These are phyloP conservation scores for Linaria vulgaris DNA, from an alignment of 257 asterid species.

Conservation along the genomic window DNA sequence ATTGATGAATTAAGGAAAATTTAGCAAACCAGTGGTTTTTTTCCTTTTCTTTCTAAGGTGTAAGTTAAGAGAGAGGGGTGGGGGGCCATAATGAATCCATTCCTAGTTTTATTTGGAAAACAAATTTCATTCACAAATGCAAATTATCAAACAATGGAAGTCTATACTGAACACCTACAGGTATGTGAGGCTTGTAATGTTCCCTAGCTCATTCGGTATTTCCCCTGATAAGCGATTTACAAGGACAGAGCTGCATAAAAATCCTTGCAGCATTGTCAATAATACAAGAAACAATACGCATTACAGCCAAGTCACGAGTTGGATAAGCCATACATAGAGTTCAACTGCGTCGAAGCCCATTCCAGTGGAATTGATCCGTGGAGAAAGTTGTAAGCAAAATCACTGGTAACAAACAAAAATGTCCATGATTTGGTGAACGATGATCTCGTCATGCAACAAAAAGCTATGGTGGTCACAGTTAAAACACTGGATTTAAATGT, in stretches of 20 bases:
- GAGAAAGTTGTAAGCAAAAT: conserved; percentile 83
- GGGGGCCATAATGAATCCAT: no score
- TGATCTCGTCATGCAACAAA: conserved; percentile 5
- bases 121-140: no score
- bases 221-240: conserved; percentile 86
- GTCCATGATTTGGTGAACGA: conserved; percentile 7
- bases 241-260: conserved; percentile 72
- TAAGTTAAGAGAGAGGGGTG: no score
- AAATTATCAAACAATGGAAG: conserved; percentile 12
- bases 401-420: conserved; percentile 46
- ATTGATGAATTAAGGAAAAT: neutral
- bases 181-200: conserved; percentile 71
- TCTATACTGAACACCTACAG: conserved; percentile 53
- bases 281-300: conserved; percentile 13
- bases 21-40: neutral
- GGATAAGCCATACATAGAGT: conserved; percentile 47
- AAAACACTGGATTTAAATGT: conserved; percentile 17
- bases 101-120: no score
- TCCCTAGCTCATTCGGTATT: conserved; percentile 73
- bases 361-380: conserved; percentile 74
- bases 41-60: neutral
- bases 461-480: conserved; percentile 14
- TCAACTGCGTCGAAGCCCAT: conserved; percentile 69
- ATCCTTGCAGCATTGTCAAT: conserved; percentile 23
- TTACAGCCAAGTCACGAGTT: conserved; percentile 11